phyloP scores from a whole-genome alignment of 306 rosid genomes.

The Carpinus fangiana region DNA sequence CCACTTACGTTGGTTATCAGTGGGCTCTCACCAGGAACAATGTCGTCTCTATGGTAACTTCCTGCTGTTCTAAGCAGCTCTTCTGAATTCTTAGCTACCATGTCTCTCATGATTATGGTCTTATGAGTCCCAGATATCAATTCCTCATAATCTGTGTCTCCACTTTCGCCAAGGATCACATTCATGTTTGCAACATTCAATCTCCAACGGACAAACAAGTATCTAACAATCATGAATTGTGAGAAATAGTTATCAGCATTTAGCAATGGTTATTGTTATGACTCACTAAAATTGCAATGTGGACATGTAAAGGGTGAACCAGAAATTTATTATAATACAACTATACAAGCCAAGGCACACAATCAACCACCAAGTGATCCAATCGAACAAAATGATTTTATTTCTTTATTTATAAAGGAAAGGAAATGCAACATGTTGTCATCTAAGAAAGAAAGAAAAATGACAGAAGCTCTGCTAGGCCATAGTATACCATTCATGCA shows the following conservation, averaged over 20 bases:
- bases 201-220: conserved; percentile 88
- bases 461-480: not conserved
- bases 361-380: not conserved
- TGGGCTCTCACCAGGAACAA: conserved; percentile 70
- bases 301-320: not conserved
- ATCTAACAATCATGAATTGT: conserved; percentile 43
- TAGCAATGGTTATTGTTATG: conserved; percentile 1
- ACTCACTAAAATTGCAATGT: not conserved
- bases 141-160: conserved; percentile 87
- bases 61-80: conserved; percentile 69
- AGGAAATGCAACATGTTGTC: not conserved
- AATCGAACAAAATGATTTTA: not conserved
- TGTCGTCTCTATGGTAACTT: conserved; percentile 69
- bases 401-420: not conserved
- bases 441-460: not conserved
- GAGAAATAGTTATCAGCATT: conserved; percentile 5
- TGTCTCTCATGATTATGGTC: conserved; percentile 72
- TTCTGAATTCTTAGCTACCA: conserved; percentile 56
- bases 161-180: conserved; percentile 76
- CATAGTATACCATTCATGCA: not conserved
- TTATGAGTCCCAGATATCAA: conserved; percentile 88
- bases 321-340: not conserved
- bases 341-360: not conserved
- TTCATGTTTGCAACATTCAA: conserved; percentile 81
- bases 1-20: conserved; percentile 32